Evolutionary conservation across 2,329 filamentous ascomycete genomes (phyloP).

Genomic region (Sphaceloma murrayae): DNA sequence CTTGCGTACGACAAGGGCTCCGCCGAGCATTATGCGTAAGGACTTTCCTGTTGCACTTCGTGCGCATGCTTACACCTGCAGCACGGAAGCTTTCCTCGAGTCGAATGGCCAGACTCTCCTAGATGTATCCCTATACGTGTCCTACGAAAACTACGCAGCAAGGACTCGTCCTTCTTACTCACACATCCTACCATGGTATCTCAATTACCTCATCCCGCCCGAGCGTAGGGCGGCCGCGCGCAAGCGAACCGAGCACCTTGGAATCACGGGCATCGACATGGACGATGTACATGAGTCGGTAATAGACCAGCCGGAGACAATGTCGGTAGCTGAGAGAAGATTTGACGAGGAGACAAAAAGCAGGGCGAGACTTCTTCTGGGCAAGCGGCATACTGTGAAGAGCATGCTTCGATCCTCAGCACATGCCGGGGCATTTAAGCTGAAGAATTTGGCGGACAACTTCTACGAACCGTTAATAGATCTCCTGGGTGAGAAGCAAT

Average conservation of each 20-base stretch:
- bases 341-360: conserved; percentile 24
- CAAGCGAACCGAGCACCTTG: conserved; percentile 49
- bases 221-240: conserved; percentile 61
- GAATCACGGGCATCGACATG: conserved; percentile 39
- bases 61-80: conserved; percentile 5
- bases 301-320: conserved; percentile 26
- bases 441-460: conserved; percentile 61
- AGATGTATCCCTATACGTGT: conserved; percentile 82
- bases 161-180: conserved; percentile 74
- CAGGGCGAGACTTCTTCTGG: conserved; percentile 42
- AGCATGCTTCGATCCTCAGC: conserved; percentile 57
- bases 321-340: conserved; percentile 22
- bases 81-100: conserved; percentile 49
- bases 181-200: conserved; percentile 69
- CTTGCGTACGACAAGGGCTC: conserved; percentile 33
- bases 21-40: conserved; percentile 18
- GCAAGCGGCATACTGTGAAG: conserved; percentile 49
- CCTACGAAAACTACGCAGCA: conserved; percentile 73
- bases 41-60: neutral
- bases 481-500: conserved; percentile 47
- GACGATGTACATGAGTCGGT: conserved; percentile 33
- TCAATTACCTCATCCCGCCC: conserved; percentile 78
- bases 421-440: conserved; percentile 62
- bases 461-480: conserved; percentile 63
- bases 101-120: conserved; percentile 67